Evolutionary conservation across 495 filamentous ascomycete species (phyloP).

Genomic region (Choiromyces venosus): DNA sequence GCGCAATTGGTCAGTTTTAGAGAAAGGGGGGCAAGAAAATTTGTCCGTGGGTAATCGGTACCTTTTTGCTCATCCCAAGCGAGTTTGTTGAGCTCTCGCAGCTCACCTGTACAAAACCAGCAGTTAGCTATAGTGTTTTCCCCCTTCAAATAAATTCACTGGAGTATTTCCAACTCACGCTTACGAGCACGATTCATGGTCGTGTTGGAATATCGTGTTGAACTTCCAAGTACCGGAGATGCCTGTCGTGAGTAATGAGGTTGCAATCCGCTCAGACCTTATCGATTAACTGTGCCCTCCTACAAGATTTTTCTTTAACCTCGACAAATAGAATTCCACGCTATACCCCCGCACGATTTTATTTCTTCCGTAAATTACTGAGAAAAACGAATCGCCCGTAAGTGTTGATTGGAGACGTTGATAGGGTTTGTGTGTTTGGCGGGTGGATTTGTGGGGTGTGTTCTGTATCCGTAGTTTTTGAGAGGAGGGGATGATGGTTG

Average conservation of each 20-base stretch:
- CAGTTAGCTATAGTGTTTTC: slow-evolving; percentile 32
- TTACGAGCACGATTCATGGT: slow-evolving; percentile 39
- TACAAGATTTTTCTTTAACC: neutral
- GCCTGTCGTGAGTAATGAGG: neutral
- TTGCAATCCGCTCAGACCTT: neutral
- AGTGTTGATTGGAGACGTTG: neutral
- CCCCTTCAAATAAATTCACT: slow-evolving; percentile 3
- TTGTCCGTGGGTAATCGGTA: slow-evolving; percentile 43
- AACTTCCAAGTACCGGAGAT: neutral
- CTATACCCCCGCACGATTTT: neutral
- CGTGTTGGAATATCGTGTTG: neutral
- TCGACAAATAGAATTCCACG: neutral
- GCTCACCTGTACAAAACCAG: slow-evolving; percentile 58
- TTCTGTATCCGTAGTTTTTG: neutral
- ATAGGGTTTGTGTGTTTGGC: neutral
- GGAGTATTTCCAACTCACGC: slow-evolving; percentile 22
- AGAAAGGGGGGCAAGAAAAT: slow-evolving; percentile 2
- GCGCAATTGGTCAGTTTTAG: slow-evolving; percentile 29
- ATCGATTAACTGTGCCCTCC: neutral
- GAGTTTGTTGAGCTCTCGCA: slow-evolving; percentile 77
- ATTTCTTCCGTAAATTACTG: neutral
- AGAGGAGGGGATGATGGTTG: slow-evolving; percentile 1
- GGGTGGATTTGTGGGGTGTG: neutral
- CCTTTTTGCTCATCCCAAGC: slow-evolving; percentile 85
- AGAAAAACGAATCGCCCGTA: neutral